These are phyloP conservation scores for Oryza longistaminata DNA, from an alignment of 176 grass and related monocot species.

Conservation along the genomic window DNA sequence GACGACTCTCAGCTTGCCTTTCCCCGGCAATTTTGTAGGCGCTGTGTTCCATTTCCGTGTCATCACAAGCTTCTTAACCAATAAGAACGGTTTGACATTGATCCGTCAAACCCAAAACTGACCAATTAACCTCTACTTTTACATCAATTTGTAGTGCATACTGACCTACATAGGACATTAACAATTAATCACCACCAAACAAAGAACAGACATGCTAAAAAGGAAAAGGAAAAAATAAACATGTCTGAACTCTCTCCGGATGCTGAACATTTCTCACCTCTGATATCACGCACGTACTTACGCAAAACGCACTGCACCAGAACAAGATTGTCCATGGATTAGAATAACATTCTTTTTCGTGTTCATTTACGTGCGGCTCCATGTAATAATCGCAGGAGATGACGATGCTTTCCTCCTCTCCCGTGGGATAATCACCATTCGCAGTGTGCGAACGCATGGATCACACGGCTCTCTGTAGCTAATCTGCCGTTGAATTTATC, in stretches of 20 bases:
- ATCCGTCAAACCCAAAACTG: constrained; percentile 21
- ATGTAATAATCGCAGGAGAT: not conserved
- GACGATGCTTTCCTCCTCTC: not conserved
- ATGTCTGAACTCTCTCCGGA: too few relatives aligned
- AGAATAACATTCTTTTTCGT: not conserved
- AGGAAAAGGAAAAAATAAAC: not conserved
- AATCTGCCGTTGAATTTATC: not conserved
- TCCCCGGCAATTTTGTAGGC: not conserved
- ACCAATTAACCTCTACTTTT: not conserved
- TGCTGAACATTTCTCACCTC: not conserved
- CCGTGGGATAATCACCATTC: not conserved
- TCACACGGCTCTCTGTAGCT: not conserved
- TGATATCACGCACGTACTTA: not conserved
- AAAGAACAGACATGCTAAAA: not conserved
- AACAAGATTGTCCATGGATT: not conserved
- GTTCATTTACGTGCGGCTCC: not conserved
- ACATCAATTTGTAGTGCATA: not conserved
- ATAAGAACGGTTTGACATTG: not conserved
- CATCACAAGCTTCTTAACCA: not conserved
- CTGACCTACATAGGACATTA: not conserved
- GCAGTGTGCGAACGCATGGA: constrained; percentile 21
- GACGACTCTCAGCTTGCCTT: not conserved
- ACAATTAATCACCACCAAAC: not conserved
- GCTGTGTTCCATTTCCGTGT: not conserved
- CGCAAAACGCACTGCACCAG: not conserved